These are phyloP conservation scores for Bipolaris oryzae DNA, from an alignment of 2,329 filamentous ascomycete species.

Conservation along the genomic window DNA sequence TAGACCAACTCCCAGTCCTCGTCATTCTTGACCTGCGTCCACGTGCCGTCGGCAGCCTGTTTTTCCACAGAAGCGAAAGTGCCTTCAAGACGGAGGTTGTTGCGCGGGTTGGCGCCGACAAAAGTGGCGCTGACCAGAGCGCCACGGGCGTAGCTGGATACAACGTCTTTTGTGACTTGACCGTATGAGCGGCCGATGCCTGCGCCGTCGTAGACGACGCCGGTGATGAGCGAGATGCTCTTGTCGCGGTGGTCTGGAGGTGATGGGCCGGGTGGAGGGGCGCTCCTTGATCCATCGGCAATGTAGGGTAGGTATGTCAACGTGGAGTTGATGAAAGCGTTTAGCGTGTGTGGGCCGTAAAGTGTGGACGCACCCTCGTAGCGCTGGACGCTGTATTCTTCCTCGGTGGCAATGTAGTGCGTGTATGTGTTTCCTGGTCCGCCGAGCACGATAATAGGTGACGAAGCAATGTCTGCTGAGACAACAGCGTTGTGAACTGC, in stretches of 20 bases:
- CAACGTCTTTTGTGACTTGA: slow-evolving; percentile 62
- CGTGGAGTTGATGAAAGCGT: slow-evolving; percentile 86
- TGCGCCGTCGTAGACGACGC: slow-evolving; percentile 74
- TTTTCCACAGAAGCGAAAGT: slow-evolving; percentile 81
- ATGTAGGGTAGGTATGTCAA: slow-evolving; percentile 74
- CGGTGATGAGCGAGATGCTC: slow-evolving; percentile 80
- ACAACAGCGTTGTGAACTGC: slow-evolving; percentile 39
- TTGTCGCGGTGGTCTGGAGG: slow-evolving; percentile 79
- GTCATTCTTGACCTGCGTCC: slow-evolving; percentile 74
- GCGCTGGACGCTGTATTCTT: slow-evolving; percentile 83
- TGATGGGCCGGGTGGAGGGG: slow-evolving; percentile 59
- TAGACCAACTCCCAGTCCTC: slow-evolving; percentile 84
- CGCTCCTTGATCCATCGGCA: slow-evolving; percentile 44
- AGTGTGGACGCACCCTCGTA: slow-evolving; percentile 96
- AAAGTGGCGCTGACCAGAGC: slow-evolving; percentile 71
- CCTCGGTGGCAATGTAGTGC: slow-evolving; percentile 78
- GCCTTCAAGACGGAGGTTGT: slow-evolving; percentile 78
- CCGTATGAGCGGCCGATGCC: slow-evolving; percentile 74
- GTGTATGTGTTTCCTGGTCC: slow-evolving; percentile 91
- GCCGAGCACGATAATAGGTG: slow-evolving; percentile 75
- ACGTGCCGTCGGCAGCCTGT: slow-evolving; percentile 57
- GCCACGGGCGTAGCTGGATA: slow-evolving; percentile 65
- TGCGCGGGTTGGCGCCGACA: slow-evolving; percentile 86
- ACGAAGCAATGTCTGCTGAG: slow-evolving; percentile 29
- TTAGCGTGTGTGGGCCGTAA: slow-evolving; percentile 80